These are phyloP conservation scores for Boletus subcaerulescens DNA, from an alignment of 768 basidiomycete species.

Conservation along the genomic window DNA sequence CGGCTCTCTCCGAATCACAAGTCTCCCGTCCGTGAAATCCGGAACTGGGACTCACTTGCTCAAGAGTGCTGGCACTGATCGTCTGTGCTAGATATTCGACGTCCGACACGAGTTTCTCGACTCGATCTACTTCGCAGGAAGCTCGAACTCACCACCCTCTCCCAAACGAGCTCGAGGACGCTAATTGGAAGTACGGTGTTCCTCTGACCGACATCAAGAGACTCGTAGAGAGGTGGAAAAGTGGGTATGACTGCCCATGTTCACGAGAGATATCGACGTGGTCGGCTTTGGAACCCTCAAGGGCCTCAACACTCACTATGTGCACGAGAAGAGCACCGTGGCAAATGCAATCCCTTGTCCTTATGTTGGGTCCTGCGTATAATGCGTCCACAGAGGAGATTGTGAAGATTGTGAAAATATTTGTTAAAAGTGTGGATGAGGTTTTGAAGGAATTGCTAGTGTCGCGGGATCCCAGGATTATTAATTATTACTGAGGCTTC, in stretches of 20 bases:
- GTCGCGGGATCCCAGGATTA: too few relatives aligned
- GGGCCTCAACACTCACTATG: slow-evolving; percentile 58
- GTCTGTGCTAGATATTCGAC: neutral
- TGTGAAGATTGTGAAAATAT: slow-evolving; percentile 50
- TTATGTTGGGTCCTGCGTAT: slow-evolving; percentile 74
- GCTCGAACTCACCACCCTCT: slow-evolving; percentile 45
- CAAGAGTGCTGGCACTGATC: neutral
- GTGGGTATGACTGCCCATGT: slow-evolving; percentile 61
- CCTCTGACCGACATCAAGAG: slow-evolving; percentile 49
- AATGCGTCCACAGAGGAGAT: slow-evolving; percentile 70
- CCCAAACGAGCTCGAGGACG: slow-evolving; percentile 58
- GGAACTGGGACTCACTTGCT: too few relatives aligned
- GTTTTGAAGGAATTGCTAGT: too few relatives aligned
- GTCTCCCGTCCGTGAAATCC: too few relatives aligned
- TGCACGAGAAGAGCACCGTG: slow-evolving; percentile 49
- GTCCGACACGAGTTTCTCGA: slow-evolving; percentile 4
- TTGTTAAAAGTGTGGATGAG: too few relatives aligned
- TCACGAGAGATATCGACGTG: slow-evolving; percentile 48
- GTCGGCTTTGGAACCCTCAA: slow-evolving; percentile 45
- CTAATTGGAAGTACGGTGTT: slow-evolving; percentile 49
- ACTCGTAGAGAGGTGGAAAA: slow-evolving; percentile 48
- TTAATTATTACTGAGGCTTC: too few relatives aligned
- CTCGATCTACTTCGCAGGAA: slow-evolving; percentile 43
- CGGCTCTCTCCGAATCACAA: neutral
- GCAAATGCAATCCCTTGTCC: slow-evolving; percentile 53